Base-by-base conservation (phyloP, 345 rosid species). In the Corchorus capsularis region DNA sequence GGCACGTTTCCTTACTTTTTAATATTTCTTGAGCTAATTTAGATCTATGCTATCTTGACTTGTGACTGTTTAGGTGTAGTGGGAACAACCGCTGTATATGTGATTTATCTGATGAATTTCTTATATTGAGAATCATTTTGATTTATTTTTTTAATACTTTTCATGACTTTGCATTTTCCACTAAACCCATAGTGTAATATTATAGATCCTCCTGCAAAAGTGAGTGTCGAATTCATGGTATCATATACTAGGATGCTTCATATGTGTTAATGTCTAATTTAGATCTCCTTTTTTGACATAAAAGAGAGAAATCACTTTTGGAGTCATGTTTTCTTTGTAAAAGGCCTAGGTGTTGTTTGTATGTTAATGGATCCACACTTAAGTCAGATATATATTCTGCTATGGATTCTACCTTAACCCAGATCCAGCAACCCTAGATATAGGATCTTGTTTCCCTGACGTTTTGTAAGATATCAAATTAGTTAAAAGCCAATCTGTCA, bases 401-500 rank as follows among this genome's bases (percentile, higher is more conserved):
- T 8, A 9, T 50, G 37, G 66, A 62, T 35, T 63, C 17, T 54
- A 27, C 17, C 53, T 19, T 56, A 41, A 77, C 69, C 77, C 76
- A 72, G 80, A 83, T 83, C 83, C 56, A 79, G 79, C 78, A 57
- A 66, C 82, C 76, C 80, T 78, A 37, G 53, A 75, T 69, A 75
- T 63, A 74, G 78, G 86, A 78, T 84, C 86, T 81, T 83, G 88
- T 46, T 83, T 77, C 81, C 74, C 34, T 15, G 65, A 52, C 63
- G 46, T 66, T 12, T 53, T 54, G 22, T 66, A 46, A 57, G 49
- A 41, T 63, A 41, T 75, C 41, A 50, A 35, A 57, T 75, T 52
- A 63, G 35, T 20, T 55, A 41, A 43, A 37, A 27, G 27, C 22
- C 61, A 10, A 7, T 63, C 5, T 27, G 16, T 8, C 39, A 27